Base-by-base conservation (phyloP, 352 stramenopile genomes). In the Peronospora farinosa region DNA sequence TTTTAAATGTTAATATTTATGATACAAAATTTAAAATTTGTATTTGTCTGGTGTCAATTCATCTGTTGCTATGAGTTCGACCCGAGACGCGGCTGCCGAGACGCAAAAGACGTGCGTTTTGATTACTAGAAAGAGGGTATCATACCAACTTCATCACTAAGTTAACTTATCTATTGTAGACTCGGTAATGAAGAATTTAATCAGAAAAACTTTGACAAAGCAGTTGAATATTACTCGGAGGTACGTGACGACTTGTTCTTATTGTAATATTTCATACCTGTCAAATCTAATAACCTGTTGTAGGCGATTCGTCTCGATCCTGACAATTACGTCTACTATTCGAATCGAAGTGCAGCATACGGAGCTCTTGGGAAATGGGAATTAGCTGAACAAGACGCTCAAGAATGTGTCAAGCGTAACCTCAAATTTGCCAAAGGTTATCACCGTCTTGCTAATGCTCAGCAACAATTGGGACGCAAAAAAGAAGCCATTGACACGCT, bases 151-250 rank as follows among this genome's bases (percentile, higher is more conserved):
- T 45, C 13, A 30, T 41, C 1, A 40, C 17, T 38, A 37, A 7
- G 17, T 38, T 35, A 13, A 16, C 16, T 28, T 46, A 3, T 36
- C 5, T 1, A 38, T n/a, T 21, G n/a, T 11, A 87, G 74, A 16
- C 67, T 92, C 25, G 81, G 81, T 19, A 92, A 92, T 53, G 78
- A 89, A 37, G 81, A 92, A 59, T 92, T 92, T 60, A 92, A 88
- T 50, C 53, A 75, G 39, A 92, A 92, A 63, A 88, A 85, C 73
- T 91, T 87, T 43, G 77, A 72, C 57, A 85, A 87, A 57, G 79
- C 79, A 37, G 65, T 87, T 47, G 73, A 85, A 52, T 74, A 78
- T 54, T 91, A 91, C 67, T 80, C 71, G 21, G 74, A 91, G 75
- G 79, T 85, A 44, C 3, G n/a, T 8, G 21, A 5, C 15, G 4